Base-by-base conservation (phyloP, 2,329 filamentous ascomycete genomes). In the Aureobasidium leucospermi region DNA sequence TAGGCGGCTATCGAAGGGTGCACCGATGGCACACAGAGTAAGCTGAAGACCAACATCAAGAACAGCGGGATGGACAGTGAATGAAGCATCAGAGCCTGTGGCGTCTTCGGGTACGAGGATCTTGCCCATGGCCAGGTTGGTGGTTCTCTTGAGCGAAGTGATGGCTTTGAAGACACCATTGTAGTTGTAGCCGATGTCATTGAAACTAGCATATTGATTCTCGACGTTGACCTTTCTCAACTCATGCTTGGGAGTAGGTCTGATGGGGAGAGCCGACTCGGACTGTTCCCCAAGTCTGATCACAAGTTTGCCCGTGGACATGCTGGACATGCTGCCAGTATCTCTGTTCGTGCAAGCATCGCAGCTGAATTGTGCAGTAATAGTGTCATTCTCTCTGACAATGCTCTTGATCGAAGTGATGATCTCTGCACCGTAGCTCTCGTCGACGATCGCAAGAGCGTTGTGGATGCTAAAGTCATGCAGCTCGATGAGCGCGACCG, bases 41-140 rank as follows among this genome's bases (percentile, higher is more conserved):
- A 65, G 60, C 41, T 74, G 72, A 11, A 74, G 62, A 1, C 67
- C 66, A 2, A 61, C 63, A 46, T 74, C 72, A 1, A 73, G 60
- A 11, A 61, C 42, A 1, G 61, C 63, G 1, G 72, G 72, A 48
- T 73, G 67, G 11, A 56, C 8, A 69, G 41, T 52, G 48, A 53
- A 42, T 1, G 58, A 38, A 78, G 68, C 77, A n/a, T 51, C 32
- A 29, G 31, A 36, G 8, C 53, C 47, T 23, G 19, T 42, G 34
- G 39, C 32, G 47, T 49, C 47, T 15, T 45, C 47, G 6, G 59
- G 46, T 10, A 46, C 39, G 8, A 45, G 48, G n/a, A 53, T 60
- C 15, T 43, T 53, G 38, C 49, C 56, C 19, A 52, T 48, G 31
- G 49, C 48, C 11, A 41, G 9, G 19, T 52, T 52, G 15, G 34